A percentile compares a stretch with the other conserved stretches of the same genome.
Evolutionary conservation across 495 filamentous ascomycete species (phyloP).

Genomic region (Penicillium turbatum): DNA sequence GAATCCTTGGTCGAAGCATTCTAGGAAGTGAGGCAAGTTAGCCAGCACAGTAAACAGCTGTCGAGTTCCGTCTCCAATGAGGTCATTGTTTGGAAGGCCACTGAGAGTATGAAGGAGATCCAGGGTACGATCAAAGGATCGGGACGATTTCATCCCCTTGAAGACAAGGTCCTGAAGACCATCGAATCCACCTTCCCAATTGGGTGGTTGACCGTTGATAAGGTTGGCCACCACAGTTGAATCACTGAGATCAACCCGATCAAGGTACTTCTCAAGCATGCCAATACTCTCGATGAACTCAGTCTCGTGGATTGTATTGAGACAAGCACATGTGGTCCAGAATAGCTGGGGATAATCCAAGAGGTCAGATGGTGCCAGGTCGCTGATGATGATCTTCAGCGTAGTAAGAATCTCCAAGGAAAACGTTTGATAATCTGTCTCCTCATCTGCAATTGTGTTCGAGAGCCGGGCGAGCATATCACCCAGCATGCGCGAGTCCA

Average conservation of each 20-base stretch:
- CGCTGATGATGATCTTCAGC: conserved; percentile 80
- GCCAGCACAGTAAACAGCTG: conserved; percentile 80
- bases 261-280: conserved; percentile 85
- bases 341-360: conserved; percentile 88
- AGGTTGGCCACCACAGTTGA: conserved; percentile 62
- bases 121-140: conserved; percentile 73
- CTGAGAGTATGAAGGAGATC: conserved; percentile 72
- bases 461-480: conserved; percentile 94
- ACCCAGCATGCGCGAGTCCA: conserved; percentile 89
- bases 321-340: conserved; percentile 93
- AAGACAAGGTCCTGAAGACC: conserved; percentile 81
- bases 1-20: conserved; percentile 64
- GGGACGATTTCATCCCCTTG: conserved; percentile 86
- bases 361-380: conserved; percentile 73
- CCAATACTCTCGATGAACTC: conserved; percentile 88
- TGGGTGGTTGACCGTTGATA: conserved; percentile 70
- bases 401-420: conserved; percentile 97
- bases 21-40: conserved; percentile 84
- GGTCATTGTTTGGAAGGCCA: conserved; percentile 69
- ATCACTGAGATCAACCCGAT: conserved; percentile 76
- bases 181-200: conserved; percentile 88
- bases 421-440: conserved; percentile 87
- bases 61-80: conserved; percentile 77
- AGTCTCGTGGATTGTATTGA: conserved; percentile 91
- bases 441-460: conserved; percentile 92